These are phyloP conservation scores for Escovopsis sp. DNA, from an alignment of 2,329 filamentous ascomycete genomes.

Conservation along the genomic window DNA sequence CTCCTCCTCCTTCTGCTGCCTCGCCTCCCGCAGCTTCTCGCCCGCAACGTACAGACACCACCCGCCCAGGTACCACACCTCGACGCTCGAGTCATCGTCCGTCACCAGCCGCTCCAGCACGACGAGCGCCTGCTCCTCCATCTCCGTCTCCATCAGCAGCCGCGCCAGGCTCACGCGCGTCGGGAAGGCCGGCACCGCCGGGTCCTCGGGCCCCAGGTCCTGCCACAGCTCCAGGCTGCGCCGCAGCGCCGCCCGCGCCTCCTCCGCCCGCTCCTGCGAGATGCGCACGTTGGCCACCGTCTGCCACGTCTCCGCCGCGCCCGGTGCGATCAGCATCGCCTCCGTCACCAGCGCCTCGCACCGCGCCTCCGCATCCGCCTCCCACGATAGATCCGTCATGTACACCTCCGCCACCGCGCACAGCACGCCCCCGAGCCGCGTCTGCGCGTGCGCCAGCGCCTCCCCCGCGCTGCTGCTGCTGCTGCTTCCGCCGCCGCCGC, in stretches of 20 bases:
- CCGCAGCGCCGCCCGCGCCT: constrained; percentile 64
- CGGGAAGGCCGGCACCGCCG: constrained; percentile 69
- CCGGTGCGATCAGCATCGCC: constrained; percentile 70
- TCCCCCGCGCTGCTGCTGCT: constrained; percentile 13
- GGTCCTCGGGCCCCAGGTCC: constrained; percentile 56
- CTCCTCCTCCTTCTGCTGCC: constrained; percentile 22
- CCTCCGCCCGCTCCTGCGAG: constrained; percentile 65
- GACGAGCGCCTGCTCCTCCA: constrained; percentile 72
- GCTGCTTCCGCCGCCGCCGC: too few relatives aligned
- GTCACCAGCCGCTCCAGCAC: constrained; percentile 71
- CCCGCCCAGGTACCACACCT: constrained; percentile 92
- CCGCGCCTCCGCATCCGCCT: constrained; percentile 73
- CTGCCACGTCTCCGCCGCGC: constrained; percentile 79
- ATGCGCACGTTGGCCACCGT: constrained; percentile 89
- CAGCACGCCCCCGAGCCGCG: constrained; percentile 76
- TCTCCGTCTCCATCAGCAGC: constrained; percentile 76
- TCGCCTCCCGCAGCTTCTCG: constrained; percentile 39
- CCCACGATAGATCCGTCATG: constrained; percentile 95
- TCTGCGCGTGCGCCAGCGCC: constrained; percentile 51
- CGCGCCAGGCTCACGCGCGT: constrained; percentile 71
- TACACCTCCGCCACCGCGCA: constrained; percentile 94
- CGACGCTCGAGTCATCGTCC: constrained; percentile 88
- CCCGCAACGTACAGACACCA: constrained; percentile 78
- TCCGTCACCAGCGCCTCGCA: constrained; percentile 87
- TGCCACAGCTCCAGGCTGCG: constrained; percentile 76